phyloP scores from a whole-genome alignment of 106 monocot genomes.

The Hemerocallis citrina region DNA sequence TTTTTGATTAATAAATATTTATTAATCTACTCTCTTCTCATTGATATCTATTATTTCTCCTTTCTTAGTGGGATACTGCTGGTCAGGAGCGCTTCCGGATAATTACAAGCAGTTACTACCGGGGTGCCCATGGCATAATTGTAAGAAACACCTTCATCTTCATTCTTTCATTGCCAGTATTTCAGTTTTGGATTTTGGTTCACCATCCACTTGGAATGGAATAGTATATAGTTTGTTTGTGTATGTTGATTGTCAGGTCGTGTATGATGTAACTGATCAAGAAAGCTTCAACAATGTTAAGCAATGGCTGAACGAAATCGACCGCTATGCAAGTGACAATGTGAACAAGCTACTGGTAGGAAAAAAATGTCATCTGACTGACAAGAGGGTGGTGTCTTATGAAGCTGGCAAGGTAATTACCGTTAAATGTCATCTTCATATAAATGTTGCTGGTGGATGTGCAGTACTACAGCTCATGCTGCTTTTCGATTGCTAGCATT shows the following conservation, averaged over 20 bases:
- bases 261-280: conserved; percentile 62
- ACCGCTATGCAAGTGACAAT: conserved; percentile 53
- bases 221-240: not conserved
- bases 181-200: not conserved
- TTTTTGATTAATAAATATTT: not conserved
- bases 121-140: conserved; percentile 37
- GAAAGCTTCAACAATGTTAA: conserved; percentile 56
- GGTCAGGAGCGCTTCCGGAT: conserved; percentile 33
- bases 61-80: conserved; percentile 30
- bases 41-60: not conserved
- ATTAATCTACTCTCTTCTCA: not conserved
- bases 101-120: conserved; percentile 35
- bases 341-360: conserved; percentile 65
- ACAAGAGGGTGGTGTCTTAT: conserved; percentile 41
- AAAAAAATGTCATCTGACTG: conserved; percentile 49
- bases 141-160: not conserved
- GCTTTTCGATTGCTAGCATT: too few relatives aligned
- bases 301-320: conserved; percentile 59
- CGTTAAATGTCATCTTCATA: too few relatives aligned
- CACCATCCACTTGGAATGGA: not conserved
- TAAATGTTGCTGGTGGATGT: too few relatives aligned
- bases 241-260: conserved; percentile 20
- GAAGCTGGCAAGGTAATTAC: conserved; percentile 49
- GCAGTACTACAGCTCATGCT: too few relatives aligned
- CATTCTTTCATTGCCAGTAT: not conserved